These are phyloP conservation scores for Blastobotrys persicus DNA, from an alignment of 1,139 yeast species.

Conservation along the genomic window DNA sequence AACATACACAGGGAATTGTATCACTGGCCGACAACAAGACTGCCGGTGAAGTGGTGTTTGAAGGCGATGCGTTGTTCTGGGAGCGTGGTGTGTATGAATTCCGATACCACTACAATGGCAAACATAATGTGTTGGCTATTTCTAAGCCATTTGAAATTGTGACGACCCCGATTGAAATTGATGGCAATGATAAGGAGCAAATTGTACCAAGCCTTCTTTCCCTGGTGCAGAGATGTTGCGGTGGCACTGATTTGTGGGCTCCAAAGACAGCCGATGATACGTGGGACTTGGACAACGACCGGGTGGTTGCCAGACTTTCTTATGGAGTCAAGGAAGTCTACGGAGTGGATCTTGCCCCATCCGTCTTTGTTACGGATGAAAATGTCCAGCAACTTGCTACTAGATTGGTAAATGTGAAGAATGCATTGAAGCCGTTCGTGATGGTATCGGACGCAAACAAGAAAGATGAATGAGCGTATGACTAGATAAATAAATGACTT, in stretches of 20 bases:
- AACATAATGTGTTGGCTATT: conserved; percentile 67
- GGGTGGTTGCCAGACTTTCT: conserved; percentile 32
- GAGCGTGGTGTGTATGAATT: conserved; percentile 74
- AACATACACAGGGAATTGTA: conserved; percentile 27
- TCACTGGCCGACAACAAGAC: conserved; percentile 25
- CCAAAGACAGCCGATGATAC: conserved; percentile 28
- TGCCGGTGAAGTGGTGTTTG: conserved; percentile 55
- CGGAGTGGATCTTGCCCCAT: conserved; percentile 37
- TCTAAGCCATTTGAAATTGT: conserved; percentile 71
- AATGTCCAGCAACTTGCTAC: conserved; percentile 32
- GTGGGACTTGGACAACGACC: conserved; percentile 31
- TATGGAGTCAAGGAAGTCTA: conserved; percentile 33
- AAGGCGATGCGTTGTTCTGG: conserved; percentile 54
- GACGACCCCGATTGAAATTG: conserved; percentile 44
- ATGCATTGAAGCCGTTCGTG: conserved; percentile 34
- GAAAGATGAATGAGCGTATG: conserved; percentile 10
- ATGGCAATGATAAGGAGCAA: conserved; percentile 30
- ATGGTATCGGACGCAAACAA: conserved; percentile 12
- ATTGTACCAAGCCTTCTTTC: conserved; percentile 31
- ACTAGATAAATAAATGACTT: conserved; percentile 7
- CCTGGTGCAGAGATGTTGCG: conserved; percentile 29
- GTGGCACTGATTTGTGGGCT: conserved; percentile 24
- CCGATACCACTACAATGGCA: conserved; percentile 67
- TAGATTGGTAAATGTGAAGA: conserved; percentile 31
- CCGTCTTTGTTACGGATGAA: conserved; percentile 35